These are phyloP conservation scores for Pseudogymnoascus sp. DNA, from an alignment of 2,329 filamentous ascomycete genomes.

Conservation along the genomic window DNA sequence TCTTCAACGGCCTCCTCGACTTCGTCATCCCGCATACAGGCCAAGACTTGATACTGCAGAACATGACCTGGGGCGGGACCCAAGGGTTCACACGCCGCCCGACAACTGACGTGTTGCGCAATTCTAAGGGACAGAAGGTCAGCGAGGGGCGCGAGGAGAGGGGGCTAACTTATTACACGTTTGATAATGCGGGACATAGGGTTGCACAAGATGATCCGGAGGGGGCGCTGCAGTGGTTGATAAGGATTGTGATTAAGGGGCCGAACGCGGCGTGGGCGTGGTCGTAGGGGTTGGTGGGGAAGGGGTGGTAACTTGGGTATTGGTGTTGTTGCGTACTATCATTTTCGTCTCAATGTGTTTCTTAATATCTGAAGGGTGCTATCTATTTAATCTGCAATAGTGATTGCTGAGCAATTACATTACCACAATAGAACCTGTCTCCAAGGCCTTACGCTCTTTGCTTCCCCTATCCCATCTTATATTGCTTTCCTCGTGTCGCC, in stretches of 20 bases:
- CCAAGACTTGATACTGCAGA: slow-evolving; percentile 46
- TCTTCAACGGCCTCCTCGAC: slow-evolving; percentile 53
- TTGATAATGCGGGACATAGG: slow-evolving; percentile 2
- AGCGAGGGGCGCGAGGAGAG: not conserved
- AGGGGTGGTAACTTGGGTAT: not conserved
- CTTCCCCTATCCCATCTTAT: not conserved
- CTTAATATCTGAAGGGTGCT: not conserved
- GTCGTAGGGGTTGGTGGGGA: not conserved
- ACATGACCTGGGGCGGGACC: slow-evolving; percentile 57
- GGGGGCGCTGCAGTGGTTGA: not conserved
- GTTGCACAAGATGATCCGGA: slow-evolving; percentile 1
- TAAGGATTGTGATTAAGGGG: not conserved
- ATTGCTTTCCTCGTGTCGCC: not conserved
- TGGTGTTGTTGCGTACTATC: not conserved
- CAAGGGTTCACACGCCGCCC: slow-evolving; percentile 51
- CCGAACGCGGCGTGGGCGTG: not conserved
- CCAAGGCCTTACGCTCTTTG: not conserved
- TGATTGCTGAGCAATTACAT: not conserved
- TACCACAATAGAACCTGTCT: not conserved
- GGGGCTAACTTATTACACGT: slow-evolving; percentile 8
- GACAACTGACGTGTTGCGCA: not conserved
- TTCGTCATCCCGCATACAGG: slow-evolving; percentile 50
- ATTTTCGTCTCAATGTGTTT: not conserved
- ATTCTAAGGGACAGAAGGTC: not conserved
- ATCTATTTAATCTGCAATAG: not conserved